Evolutionary conservation across 1,284 basidiomycete genomes (phyloP), one percentile per base, ranked within the genome.

Genomic region (Ustilago loliicola): DNA sequence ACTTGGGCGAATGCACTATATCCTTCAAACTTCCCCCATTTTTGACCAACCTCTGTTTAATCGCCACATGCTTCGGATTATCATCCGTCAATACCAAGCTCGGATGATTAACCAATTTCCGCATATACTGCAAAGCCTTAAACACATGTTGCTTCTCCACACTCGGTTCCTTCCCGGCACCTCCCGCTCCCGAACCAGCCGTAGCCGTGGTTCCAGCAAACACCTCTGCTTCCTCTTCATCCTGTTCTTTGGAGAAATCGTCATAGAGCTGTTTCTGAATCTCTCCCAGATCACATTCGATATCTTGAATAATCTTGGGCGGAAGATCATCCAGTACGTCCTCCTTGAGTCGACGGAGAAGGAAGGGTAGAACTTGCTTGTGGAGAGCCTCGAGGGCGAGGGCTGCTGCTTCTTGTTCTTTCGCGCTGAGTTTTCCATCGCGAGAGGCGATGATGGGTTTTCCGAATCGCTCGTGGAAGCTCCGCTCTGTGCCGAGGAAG

Each of bases 271-370:
- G 64, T 58, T 81, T 80, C 64, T 85, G 83, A 34, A 84, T 70
- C 19, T 80, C 78, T 0, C 96, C 98, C 2, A 99, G 90, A 84
- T 99, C 96, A 89, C 96, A 98, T 85, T 98, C 97, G 87, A 99
- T 98, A 86, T 99, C 97, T 87, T 99, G 97, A 75, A 99, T 99
- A 87, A 99, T 99, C 89, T 99, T 99, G 2, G 97, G 97, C 0
- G 97, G 97, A 2, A 99, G 89, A 85, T 99, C 97, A 80, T 95
- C 89, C 70, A 99, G 89, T 25, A 99, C 97, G 84, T 99, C 96
- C 87, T 99, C 97, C 87, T 99, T 99, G 82, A 99, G 88, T 23
- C 97, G 92, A 58, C 97, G 93, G 30, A 99, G 90, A 32, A 99
- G 88, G 91, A 99, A 99, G 0, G 97, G 97, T n/a, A 99, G 88